Evolutionary conservation across 139 green algal species (phyloP), one percentile per base, ranked within the genome.

Genomic region (Yamagishiella unicocca): DNA sequence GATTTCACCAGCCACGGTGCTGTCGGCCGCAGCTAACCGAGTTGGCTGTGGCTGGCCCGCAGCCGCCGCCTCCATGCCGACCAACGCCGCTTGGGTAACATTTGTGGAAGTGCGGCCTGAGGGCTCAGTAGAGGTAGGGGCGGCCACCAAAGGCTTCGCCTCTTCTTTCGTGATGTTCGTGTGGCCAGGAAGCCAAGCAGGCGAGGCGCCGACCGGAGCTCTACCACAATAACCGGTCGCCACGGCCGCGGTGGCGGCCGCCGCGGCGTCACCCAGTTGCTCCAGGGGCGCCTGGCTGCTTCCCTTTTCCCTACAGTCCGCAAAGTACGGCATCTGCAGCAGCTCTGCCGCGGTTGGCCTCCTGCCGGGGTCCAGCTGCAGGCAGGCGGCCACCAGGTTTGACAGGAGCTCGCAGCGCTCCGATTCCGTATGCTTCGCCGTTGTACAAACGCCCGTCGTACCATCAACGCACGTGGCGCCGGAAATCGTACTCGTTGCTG

Each of bases 251-350:
- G 70, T 40, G 4, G 70, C 22, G 22, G 70, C 24, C 22, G 40
- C 4, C 4, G 70, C 40, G 40, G 70, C 21, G 22, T 4, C n/a
- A 14, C 3, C 8, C 62, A 42, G 14, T 12, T 19, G 25, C 22
- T 68, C 22, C n/a, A 43, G 19, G 9, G 64, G 29, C 64, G 42
- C 8, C 8, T 31, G 6, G n/a, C 12, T 40, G n/a, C 8, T 40
- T 31, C 29, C 31, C 64, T 8, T 27, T 12, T 5, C 21, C 8
- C 35, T 22, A 46, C 29, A 7, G 46, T 35, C 40, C 0, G 31
- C 35, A 83, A 86, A 86, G 80, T 86, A 86, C 45, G 80, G 64
- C 80, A 86, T 67, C 19, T 50, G 43, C 6, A 86, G 31, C 22
- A 72, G 38, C 66, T 86, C 27, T 6, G 38, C 43, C 29, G 43